These are phyloP conservation scores for Ustilago lituana DNA, from an alignment of 1,284 basidiomycete genomes.

Conservation along the genomic window DNA sequence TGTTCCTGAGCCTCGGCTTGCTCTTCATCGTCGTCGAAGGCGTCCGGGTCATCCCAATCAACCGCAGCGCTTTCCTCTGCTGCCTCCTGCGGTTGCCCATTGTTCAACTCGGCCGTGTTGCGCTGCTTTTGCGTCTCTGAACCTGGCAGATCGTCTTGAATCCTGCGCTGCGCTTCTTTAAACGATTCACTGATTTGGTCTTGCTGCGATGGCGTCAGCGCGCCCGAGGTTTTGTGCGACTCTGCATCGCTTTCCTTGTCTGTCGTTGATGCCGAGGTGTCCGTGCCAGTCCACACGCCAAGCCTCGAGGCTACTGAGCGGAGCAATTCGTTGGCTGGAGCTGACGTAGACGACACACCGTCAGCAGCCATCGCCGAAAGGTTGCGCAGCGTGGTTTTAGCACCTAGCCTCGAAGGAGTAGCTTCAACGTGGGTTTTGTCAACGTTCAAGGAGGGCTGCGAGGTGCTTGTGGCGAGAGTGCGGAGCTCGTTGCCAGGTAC, in stretches of 20 bases:
- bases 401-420: conserved; percentile 17
- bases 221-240: conserved; percentile 12
- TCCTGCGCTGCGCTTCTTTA: conserved; percentile 45
- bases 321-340: conserved; percentile 45
- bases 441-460: conserved; percentile 31
- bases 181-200: conserved; percentile 43
- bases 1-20: conserved; percentile 18
- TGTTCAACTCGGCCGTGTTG: background rate
- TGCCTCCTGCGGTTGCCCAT: conserved; percentile 9
- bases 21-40: conserved; percentile 47
- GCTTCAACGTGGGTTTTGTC: conserved; percentile 39
- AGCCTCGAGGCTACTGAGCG: conserved; percentile 43
- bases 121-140: background rate
- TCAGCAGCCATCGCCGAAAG: conserved; percentile 31
- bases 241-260: conserved; percentile 12
- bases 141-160: conserved; percentile 33
- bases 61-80: conserved; percentile 11
- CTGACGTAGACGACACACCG: conserved; percentile 21
- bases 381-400: conserved; percentile 27
- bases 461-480: conserved; percentile 16
- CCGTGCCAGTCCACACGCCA: conserved; percentile 26
- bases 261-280: conserved; percentile 2
- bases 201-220: conserved; percentile 28
- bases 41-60: conserved; percentile 46
- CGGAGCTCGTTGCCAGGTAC: conserved; percentile 3